Evolutionary conservation across 31 red algal genomes (phyloP), one percentile per base, ranked within the genome.

Genomic region (Bonnemaisonia californica): DNA sequence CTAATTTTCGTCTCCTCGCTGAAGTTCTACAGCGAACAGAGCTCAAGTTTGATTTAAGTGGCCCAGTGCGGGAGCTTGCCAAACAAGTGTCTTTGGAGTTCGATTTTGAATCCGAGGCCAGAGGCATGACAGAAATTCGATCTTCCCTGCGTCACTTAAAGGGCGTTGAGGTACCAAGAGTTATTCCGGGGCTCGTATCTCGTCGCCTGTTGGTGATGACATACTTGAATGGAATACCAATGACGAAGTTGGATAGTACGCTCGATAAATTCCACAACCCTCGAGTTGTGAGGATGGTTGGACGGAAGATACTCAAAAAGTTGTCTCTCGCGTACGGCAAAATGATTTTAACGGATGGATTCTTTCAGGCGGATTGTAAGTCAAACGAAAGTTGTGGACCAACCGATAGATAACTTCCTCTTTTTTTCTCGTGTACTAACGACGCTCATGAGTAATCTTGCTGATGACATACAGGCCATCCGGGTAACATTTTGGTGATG

Each of bases 281-380:
- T 59, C 41, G 81, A 3, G 71, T 31, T 39, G 74, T 79, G 0
- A 38, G 79, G 23, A 32, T 54, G 28, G 48, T 94, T 22, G 86
- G 81, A 34, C 55, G 71, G n/a, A 89, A 56, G 42, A 42, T 98
- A 21, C 30, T 95, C 39, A 71, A 78, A 40, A 86, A 81, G 41
- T 75, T 98, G 30, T 60, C 91, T n/a, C 57, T 63, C 18, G 89
- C 84, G 33, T 98, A 98, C 41, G 95, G 95, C n/a, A 89, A 89
- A 56, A 98, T 98, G 95, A 88, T 98, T 58, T 64, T 98, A 5
- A 79, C 70, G 34, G 91, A 85, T 58, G 75, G 79, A 24, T 81
- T 81, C 70, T 90, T 98, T 63, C 86, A 89, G 45, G 86, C 86
- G 19, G 86, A 89, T 57, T 89, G 86, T 89, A 81, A 3, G 84